Evolutionary conservation across 1,284 basidiomycete genomes (phyloP), one percentile per base, ranked within the genome.

Genomic region (Melampsora abietis-canadensis): DNA sequence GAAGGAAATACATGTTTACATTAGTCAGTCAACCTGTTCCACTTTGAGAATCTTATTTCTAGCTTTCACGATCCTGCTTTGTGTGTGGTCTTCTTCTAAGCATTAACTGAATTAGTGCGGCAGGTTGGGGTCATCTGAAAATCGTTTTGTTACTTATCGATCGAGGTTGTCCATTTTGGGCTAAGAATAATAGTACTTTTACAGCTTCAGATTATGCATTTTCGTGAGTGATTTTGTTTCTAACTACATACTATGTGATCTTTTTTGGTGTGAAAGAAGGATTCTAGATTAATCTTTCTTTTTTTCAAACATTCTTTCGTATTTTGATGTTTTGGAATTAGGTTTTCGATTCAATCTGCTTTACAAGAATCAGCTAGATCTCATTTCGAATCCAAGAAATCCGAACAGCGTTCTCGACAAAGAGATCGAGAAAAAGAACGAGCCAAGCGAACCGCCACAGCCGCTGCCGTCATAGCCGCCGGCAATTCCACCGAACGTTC

Each of bases 121-220:
- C 70, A 21, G 70, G 62, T 37, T 73, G 70, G 70, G 70, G 70
- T 30, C 70, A 73, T 66, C 51, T 73, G 17, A 73, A 73, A 60
- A 73, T 73, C 14, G 62, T 73, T 6, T 46, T 66, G 7, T 62
- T 73, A 19, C 63, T 73, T 24, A 73, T 73, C 30, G 70, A 73
- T 31, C 70, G 70, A 24, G 70, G 70, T 7, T 51, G 70, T 66
- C 70, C 70, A 24, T 73, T 73, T 47, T 73, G 70, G 70, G 70
- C 70, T 14, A 73, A 73, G 30, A 73, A 73, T n/a, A 73, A 73
- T 34, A 61, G 62, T 46, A 73, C 62, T 10, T 73, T 73, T 34
- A 73, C 70, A 14, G 70, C 70, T 15, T 73, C 70, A 14, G 70
- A 73, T 66, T 73, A 73, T 46, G 62, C 70, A 6, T 73, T 66